Percentiles rank a stretch among this genome's conserved stretches.
phyloP scores from a whole-genome alignment of 139 green algal genomes.

The Chlamydomonas incerta region DNA sequence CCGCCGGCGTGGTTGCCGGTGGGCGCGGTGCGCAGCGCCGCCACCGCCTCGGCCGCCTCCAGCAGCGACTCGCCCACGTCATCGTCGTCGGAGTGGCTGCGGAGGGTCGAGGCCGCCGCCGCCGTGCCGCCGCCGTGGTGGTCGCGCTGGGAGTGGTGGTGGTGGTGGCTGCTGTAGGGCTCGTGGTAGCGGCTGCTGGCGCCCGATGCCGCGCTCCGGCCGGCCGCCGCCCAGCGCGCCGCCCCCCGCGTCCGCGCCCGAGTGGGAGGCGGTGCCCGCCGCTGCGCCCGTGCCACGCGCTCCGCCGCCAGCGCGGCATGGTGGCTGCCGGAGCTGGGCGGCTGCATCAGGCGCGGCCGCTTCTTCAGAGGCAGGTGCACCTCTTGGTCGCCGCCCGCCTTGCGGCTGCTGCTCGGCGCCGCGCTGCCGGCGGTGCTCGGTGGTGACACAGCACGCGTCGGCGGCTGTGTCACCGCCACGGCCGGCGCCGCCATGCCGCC shows the following conservation, averaged over 20 bases:
- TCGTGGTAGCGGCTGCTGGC: too few species aligned
- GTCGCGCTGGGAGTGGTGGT: too few species aligned
- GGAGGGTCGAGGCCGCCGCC: not conserved
- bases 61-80: slow-evolving; percentile 15
- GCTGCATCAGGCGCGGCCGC: slow-evolving; percentile 18
- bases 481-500: not conserved
- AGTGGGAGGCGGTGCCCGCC: too few species aligned
- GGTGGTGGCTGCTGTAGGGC: not conserved
- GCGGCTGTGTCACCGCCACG: not conserved
- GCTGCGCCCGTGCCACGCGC: too few species aligned
- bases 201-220: too few species aligned
- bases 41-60: slow-evolving; percentile 37
- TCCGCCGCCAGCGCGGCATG: too few species aligned
- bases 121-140: not conserved
- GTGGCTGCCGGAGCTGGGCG: too few species aligned
- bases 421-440: not conserved
- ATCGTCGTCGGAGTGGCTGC: not conserved
- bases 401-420: not conserved
- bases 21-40: slow-evolving; percentile 34
- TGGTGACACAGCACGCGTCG: not conserved
- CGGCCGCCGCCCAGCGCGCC: too few species aligned
- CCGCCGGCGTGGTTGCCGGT: not conserved
- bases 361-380: slow-evolving; percentile 37
- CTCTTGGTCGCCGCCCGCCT: not conserved
- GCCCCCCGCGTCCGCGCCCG: too few species aligned